Conservation (phyloP, 2,329 filamentous ascomycete species). For the Sclerotinia borealis region DNA sequence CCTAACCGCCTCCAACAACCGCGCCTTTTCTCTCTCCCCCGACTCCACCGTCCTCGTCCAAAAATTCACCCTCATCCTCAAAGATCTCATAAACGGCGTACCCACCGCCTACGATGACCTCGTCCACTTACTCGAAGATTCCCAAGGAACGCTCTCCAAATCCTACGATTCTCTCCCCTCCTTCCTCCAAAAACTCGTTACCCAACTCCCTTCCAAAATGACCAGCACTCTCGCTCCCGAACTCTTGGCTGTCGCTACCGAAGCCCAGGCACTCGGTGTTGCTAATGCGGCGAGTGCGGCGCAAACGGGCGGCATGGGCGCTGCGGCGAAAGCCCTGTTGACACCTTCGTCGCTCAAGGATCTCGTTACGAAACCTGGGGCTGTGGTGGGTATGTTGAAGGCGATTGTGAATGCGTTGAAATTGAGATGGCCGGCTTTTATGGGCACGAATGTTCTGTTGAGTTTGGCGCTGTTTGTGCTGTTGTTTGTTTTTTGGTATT, state of each 20-base stretch:
- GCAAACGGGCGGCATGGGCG: constrained; percentile 36
- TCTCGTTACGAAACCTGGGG: constrained; percentile 79
- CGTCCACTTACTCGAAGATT: constrained; percentile 54
- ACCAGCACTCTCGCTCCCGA: constrained; percentile 73
- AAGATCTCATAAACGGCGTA: constrained; percentile 85
- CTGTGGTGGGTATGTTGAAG: constrained; percentile 74
- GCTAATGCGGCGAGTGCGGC: constrained; percentile 15
- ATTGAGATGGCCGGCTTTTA: constrained; percentile 80
- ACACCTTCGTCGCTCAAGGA: constrained; percentile 69
- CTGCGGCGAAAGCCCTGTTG: constrained; percentile 59
- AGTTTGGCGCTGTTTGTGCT: constrained; percentile 81
- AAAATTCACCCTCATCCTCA: constrained; percentile 83
- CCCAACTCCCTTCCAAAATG: constrained; percentile 75
- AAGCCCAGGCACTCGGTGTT: constrained; percentile 47
- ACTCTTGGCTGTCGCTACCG: constrained; percentile 70
- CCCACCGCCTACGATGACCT: constrained; percentile 92
- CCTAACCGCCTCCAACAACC: constrained; percentile 76
- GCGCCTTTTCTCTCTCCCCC: constrained; percentile 74
- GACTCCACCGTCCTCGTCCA: constrained; percentile 77
- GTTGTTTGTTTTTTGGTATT: constrained; percentile 93
- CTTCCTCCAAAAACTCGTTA: constrained; percentile 80
- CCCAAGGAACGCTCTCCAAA: constrained; percentile 52
- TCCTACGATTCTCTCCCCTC: constrained; percentile 64
- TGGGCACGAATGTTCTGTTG: constrained; percentile 88
- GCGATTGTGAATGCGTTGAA: constrained; percentile 89